phyloP scores from a whole-genome alignment of 768 basidiomycete species.

The Leccinum barrowsii region DNA sequence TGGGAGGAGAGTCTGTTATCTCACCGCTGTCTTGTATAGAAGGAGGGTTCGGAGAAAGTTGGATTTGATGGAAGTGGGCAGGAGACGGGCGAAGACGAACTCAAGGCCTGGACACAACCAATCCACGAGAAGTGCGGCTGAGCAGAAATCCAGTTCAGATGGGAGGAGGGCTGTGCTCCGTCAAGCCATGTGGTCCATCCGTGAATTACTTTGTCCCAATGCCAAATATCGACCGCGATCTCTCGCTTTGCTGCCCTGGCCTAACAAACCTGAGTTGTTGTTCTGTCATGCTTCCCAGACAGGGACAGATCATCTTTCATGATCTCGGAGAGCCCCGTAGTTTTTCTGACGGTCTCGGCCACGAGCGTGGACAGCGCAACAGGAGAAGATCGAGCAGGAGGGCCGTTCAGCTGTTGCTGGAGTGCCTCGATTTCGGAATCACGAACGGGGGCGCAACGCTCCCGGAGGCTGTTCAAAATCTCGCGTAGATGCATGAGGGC shows the following conservation, averaged over 20 bases:
- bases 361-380: constrained; percentile 45
- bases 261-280: constrained; percentile 48
- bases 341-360: constrained; percentile 42
- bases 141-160: constrained; percentile 11
- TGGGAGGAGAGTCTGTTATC: not conserved
- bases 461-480: constrained; percentile 45
- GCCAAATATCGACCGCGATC: constrained; percentile 52
- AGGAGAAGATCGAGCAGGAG: constrained; percentile 1
- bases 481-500: constrained; percentile 53
- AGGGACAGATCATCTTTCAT: constrained; percentile 70
- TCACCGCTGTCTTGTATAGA: not conserved
- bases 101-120: constrained; percentile 43
- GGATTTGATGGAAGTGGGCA: constrained; percentile 30
- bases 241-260: constrained; percentile 54
- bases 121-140: constrained; percentile 39
- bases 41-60: constrained; percentile 3
- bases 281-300: constrained; percentile 65
- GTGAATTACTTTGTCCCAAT: constrained; percentile 22
- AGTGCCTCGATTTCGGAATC: constrained; percentile 52
- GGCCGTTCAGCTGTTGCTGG: constrained; percentile 33
- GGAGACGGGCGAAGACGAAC: constrained; percentile 38
- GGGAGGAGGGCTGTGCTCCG: not conserved
- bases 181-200: constrained; percentile 26
- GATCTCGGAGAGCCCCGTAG: constrained; percentile 50
- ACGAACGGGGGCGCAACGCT: constrained; percentile 66